Evolutionary conservation across 2,329 filamentous ascomycete species (phyloP).

Genomic region (Dothideomycetidae sp.): DNA sequence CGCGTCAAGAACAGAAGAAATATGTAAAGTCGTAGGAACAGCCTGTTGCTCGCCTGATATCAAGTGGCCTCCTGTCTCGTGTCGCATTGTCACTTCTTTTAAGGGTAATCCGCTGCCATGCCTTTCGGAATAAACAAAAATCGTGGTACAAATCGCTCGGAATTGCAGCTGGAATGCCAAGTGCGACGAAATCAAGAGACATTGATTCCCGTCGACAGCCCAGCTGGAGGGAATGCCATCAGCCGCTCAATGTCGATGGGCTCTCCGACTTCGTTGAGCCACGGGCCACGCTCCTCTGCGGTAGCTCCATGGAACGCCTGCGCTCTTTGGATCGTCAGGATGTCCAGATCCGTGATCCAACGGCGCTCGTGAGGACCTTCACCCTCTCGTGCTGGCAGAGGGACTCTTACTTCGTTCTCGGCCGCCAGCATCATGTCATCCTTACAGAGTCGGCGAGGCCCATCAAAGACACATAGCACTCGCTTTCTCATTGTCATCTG

Average conservation of each 20-base stretch:
- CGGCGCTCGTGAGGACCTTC: constrained; percentile 41
- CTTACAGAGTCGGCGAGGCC: constrained; percentile 75
- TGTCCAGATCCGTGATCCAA: constrained; percentile 86
- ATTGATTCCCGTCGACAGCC: no score
- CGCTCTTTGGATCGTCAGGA: constrained; percentile 79
- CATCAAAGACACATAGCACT: constrained; percentile 84
- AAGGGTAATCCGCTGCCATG: background rate
- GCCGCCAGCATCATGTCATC: constrained; percentile 98
- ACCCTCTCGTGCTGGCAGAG: constrained; percentile 48
- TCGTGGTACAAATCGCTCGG: background rate
- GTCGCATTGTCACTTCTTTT: no score
- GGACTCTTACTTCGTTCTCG: constrained; percentile 83
- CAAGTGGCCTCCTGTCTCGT: no score
- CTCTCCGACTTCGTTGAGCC: constrained; percentile 59
- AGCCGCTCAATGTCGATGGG: constrained; percentile 47
- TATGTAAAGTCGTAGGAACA: no score
- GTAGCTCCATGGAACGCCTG: constrained; percentile 68
- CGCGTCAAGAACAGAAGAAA: no score
- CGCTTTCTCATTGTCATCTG: constrained; percentile 99
- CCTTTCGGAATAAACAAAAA: background rate
- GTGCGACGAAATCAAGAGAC: no score
- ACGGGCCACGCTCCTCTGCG: constrained; percentile 74
- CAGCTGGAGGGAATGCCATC: constrained; percentile 26
- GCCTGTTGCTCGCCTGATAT: no score
- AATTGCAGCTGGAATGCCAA: no score